These are phyloP conservation scores for Acanthochlamys bracteata DNA, from an alignment of 106 monocot species.

Conservation along the genomic window DNA sequence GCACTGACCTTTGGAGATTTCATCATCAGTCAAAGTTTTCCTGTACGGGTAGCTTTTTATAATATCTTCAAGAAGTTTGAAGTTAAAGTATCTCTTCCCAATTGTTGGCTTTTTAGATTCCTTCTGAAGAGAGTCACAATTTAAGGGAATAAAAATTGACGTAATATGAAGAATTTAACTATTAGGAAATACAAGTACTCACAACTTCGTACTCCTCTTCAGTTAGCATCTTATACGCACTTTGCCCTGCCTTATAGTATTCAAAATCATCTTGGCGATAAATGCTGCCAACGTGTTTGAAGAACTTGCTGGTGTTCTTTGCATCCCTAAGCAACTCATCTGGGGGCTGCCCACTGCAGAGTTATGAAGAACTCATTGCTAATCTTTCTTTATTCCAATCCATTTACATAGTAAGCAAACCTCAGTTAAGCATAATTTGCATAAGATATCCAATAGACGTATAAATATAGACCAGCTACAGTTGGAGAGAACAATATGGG, in stretches of 20 bases:
- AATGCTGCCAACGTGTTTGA: slow-evolving; percentile 68
- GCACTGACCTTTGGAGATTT: slow-evolving; percentile 63
- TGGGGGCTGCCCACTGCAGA: slow-evolving; percentile 87
- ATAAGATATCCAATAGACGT: no score
- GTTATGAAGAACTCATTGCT: no score
- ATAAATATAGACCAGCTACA: no score
- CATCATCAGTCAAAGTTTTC: slow-evolving; percentile 64
- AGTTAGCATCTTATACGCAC: slow-evolving; percentile 57
- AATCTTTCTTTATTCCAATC: no score
- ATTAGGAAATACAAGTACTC: slow-evolving; percentile 27
- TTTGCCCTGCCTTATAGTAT: slow-evolving; percentile 13
- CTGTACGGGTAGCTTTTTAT: slow-evolving; percentile 71
- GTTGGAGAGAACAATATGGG: no score
- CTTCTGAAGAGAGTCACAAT: slow-evolving; percentile 33
- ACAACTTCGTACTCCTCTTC: slow-evolving; percentile 88
- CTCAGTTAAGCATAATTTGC: no score
- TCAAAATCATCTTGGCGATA: slow-evolving; percentile 39
- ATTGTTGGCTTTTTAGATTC: slow-evolving; percentile 60
- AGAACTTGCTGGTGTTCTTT: slow-evolving; percentile 73
- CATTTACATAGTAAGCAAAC: no score
- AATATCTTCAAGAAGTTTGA: slow-evolving; percentile 67
- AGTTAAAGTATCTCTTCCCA: slow-evolving; percentile 81
- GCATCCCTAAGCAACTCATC: slow-evolving; percentile 72
- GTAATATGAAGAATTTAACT: not conserved
- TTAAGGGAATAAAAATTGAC: not conserved